These are phyloP conservation scores for Centaurea solstitialis DNA, from an alignment of 129 eudicot species.

Conservation along the genomic window DNA sequence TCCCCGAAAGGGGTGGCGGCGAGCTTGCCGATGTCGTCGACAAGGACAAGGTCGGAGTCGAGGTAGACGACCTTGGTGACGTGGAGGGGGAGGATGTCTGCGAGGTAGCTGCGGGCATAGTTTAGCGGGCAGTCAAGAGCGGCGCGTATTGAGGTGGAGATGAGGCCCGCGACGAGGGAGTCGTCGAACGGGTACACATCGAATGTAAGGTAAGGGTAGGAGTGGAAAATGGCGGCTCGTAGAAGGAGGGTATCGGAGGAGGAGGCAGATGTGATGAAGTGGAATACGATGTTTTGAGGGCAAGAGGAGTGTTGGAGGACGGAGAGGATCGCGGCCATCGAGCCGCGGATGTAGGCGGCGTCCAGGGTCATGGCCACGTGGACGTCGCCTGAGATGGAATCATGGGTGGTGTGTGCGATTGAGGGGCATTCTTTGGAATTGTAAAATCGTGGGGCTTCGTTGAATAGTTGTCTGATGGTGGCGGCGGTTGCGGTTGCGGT, in stretches of 20 bases:
- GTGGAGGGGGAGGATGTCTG: slow-evolving; percentile 35
- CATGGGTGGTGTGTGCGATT: neutral
- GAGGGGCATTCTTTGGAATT: slow-evolving; percentile 34
- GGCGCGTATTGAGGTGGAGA: slow-evolving; percentile 42
- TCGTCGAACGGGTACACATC: slow-evolving; percentile 30
- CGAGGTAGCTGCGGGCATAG: slow-evolving; percentile 44
- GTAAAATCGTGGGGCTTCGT: slow-evolving; percentile 46
- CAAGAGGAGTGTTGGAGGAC: slow-evolving; percentile 62
- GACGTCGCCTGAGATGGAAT: slow-evolving; percentile 7
- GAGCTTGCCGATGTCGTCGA: slow-evolving; percentile 46
- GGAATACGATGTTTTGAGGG: slow-evolving; percentile 53
- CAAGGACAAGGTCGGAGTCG: slow-evolving; percentile 49
- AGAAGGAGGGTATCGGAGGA: slow-evolving; percentile 24
- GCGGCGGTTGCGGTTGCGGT: too few species aligned
- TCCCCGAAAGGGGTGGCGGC: slow-evolving; percentile 35
- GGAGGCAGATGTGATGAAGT: slow-evolving; percentile 46
- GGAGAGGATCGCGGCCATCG: slow-evolving; percentile 63
- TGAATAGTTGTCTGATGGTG: slow-evolving; percentile 30
- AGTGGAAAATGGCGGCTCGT: slow-evolving; percentile 30
- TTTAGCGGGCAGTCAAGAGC: slow-evolving; percentile 44
- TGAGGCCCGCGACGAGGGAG: slow-evolving; percentile 32
- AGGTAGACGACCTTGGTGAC: slow-evolving; percentile 40
- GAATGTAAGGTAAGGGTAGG: slow-evolving; percentile 41
- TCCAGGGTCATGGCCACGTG: slow-evolving; percentile 76
- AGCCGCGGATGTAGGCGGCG: slow-evolving; percentile 57